A percentile compares a stretch with the other conserved stretches of the same genome.
Conservation (phyloP, 441 rosid genomes). For the Adansonia rubrostipa region DNA sequence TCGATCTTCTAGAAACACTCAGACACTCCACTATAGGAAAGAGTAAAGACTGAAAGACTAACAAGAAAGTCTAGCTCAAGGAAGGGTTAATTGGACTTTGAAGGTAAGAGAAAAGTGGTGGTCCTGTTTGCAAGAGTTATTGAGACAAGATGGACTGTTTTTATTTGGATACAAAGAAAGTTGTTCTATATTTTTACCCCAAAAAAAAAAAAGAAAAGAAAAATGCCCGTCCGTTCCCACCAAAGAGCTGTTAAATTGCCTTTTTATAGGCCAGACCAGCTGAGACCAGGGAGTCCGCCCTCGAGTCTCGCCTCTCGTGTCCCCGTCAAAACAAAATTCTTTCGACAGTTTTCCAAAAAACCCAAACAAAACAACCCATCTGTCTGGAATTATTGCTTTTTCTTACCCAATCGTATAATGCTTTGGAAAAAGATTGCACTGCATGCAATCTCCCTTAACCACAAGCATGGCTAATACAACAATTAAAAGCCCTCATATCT, state of each 20-base stretch:
- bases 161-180: background rate
- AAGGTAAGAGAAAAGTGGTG: background rate
- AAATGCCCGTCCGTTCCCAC: background rate
- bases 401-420: constrained; percentile 37
- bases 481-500: background rate
- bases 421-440: constrained; percentile 10
- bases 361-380: constrained; percentile 14
- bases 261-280: background rate
- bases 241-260: background rate
- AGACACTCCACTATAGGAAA: background rate
- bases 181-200: constrained; percentile 16
- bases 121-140: background rate
- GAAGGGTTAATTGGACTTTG: background rate
- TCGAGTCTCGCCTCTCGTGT: background rate
- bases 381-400: constrained; percentile 25
- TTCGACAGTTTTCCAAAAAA: constrained; percentile 21
- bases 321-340: constrained; percentile 10
- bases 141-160: background rate
- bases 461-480: background rate
- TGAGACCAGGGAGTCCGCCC: too few species aligned
- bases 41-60: background rate
- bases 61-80: too few species aligned
- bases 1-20: background rate
- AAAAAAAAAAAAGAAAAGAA: background rate
- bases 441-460: constrained; percentile 15